phyloP scores from a whole-genome alignment of 352 stramenopile genomes.

The Plasmopara muralis region DNA sequence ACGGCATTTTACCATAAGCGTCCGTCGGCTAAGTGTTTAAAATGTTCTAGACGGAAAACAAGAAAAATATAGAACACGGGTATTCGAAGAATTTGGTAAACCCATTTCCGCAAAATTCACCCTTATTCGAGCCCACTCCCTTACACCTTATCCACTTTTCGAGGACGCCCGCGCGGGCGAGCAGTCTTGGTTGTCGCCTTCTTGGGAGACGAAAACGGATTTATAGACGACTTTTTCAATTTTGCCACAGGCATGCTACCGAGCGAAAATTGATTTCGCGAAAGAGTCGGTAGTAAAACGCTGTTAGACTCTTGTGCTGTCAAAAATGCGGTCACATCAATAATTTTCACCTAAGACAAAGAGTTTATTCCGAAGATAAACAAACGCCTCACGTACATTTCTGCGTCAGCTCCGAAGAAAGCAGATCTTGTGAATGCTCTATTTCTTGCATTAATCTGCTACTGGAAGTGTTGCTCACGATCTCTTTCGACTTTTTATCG shows the following conservation, averaged over 20 bases:
- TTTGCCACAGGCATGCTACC: conserved; percentile 68
- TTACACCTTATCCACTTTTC: conserved; percentile 30
- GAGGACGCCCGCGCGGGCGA: conserved; percentile 21
- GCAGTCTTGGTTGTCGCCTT: conserved; percentile 16
- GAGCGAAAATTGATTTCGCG: conserved; percentile 72
- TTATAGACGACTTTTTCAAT: conserved; percentile 77
- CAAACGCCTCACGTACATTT: conserved; percentile 34
- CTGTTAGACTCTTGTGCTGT: conserved; percentile 54
- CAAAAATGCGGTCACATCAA: neutral
- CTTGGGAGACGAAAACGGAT: conserved; percentile 48
- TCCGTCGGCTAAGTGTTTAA: neutral
- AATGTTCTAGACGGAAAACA: neutral
- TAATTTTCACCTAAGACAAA: too few relatives aligned
- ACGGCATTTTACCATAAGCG: conserved; percentile 78
- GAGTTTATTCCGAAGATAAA: too few relatives aligned
- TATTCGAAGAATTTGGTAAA: conserved; percentile 15
- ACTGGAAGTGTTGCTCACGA: conserved; percentile 16
- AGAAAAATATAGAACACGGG: conserved; percentile 11
- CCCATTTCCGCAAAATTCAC: conserved; percentile 2
- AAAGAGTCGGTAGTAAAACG: conserved; percentile 49
- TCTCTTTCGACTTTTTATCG: conserved; percentile 22
- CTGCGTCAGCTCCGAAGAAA: conserved; percentile 41
- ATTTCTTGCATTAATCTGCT: conserved; percentile 36
- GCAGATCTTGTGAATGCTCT: conserved; percentile 39
- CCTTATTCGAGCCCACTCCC: neutral